Evolutionary conservation across 1,139 yeast genomes (phyloP).

Genomic region (Wickerhamomyces sp.): DNA sequence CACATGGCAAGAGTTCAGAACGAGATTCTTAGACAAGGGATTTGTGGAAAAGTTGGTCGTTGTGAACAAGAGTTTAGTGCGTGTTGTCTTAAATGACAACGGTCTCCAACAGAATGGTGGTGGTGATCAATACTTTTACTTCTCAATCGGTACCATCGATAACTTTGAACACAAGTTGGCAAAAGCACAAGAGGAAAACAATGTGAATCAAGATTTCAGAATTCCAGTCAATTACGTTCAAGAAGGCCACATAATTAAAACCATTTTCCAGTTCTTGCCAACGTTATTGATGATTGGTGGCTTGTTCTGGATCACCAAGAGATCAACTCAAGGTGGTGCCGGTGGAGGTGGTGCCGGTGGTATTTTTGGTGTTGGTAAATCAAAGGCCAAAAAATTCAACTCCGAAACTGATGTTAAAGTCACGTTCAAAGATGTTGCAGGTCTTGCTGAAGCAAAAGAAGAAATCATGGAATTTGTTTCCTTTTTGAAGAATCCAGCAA

Average conservation of each 20-base stretch:
- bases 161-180: slow-evolving; percentile 66
- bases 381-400: slow-evolving; percentile 66
- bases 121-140: slow-evolving; percentile 42
- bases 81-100: slow-evolving; percentile 60
- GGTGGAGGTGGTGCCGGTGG: slow-evolving; percentile 56
- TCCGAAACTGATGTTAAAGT: slow-evolving; percentile 68
- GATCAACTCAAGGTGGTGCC: slow-evolving; percentile 44
- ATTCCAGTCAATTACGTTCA: slow-evolving; percentile 63
- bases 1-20: slow-evolving; percentile 63
- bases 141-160: slow-evolving; percentile 71
- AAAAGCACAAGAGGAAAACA: slow-evolving; percentile 54
- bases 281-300: slow-evolving; percentile 69
- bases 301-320: slow-evolving; percentile 61
- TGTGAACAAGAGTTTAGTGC: slow-evolving; percentile 57
- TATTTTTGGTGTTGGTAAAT: slow-evolving; percentile 57
- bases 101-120: slow-evolving; percentile 41
- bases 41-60: slow-evolving; percentile 64
- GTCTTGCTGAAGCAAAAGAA: slow-evolving; percentile 78
- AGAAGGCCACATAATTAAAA: slow-evolving; percentile 51
- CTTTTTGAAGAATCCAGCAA: slow-evolving; percentile 66
- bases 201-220: slow-evolving; percentile 54
- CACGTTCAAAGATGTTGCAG: slow-evolving; percentile 76
- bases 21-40: slow-evolving; percentile 56
- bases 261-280: slow-evolving; percentile 59
- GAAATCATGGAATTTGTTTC: slow-evolving; percentile 84